Percentiles rank a stretch among this genome's conserved stretches.
phyloP scores from a whole-genome alignment of 192 early-diverging fungal genomes.

The Allomyces macrogynus region DNA sequence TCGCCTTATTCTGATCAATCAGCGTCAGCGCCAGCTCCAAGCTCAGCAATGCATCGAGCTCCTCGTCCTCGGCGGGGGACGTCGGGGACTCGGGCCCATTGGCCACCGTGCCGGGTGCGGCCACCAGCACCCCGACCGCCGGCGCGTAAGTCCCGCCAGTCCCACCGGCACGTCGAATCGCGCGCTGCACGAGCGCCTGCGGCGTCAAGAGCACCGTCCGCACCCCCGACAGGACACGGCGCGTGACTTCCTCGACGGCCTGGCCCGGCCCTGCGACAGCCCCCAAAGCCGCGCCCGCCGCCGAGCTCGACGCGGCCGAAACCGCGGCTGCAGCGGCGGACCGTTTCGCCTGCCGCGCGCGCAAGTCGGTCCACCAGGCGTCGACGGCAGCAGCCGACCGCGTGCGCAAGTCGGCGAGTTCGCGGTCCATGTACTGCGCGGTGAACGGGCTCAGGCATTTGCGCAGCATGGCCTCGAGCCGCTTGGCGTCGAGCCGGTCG shows the following conservation, averaged over 20 bases:
- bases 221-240: not conserved
- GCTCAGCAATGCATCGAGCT: constrained; percentile 43
- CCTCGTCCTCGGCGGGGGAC: constrained; percentile 15
- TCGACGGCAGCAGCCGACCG: not conserved
- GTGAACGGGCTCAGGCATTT: not conserved
- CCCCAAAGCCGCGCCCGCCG: too few relatives aligned
- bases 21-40: constrained; percentile 69
- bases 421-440: not conserved
- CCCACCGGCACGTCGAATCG: too few relatives aligned
- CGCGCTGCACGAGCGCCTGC: not conserved
- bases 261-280: too few relatives aligned
- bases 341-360: not conserved
- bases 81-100: not conserved
- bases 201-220: not conserved
- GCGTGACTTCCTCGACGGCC: not conserved
- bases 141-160: too few relatives aligned
- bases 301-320: too few relatives aligned
- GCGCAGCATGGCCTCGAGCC: not conserved
- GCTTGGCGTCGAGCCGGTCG: not conserved
- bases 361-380: not conserved
- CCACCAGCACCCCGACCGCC: too few relatives aligned
- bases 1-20: constrained; percentile 73
- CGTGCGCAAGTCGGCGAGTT: not conserved
- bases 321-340: too few relatives aligned
- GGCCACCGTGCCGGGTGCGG: too few relatives aligned